Conservation (phyloP, 2,329 filamentous ascomycete species). For the Aspergillus hiratsukae region DNA sequence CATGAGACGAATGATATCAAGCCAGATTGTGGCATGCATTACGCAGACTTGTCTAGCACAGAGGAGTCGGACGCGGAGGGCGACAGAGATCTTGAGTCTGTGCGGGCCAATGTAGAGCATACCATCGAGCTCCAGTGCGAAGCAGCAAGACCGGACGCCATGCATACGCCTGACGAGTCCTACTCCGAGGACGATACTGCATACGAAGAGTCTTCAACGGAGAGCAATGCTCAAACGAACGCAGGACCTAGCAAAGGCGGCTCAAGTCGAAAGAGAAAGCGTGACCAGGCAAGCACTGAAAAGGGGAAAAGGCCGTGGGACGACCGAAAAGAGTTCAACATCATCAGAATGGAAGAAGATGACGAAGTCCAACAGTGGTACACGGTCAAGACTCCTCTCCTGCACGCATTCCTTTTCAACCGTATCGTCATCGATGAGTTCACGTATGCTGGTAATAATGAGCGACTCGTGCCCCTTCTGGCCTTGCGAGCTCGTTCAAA, state of each 20-base stretch:
- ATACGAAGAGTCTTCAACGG: constrained; percentile 7
- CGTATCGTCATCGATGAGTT: constrained; percentile 63
- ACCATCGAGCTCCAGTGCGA: constrained; percentile 7
- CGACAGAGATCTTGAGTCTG: constrained; percentile 12
- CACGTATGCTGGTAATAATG: constrained; percentile 48
- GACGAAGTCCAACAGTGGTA: constrained; percentile 16
- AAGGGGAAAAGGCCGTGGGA: constrained; percentile 13
- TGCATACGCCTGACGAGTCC: not conserved
- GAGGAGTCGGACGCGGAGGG: constrained; percentile 11
- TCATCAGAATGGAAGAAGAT: constrained; percentile 3
- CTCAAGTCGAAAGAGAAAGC: constrained; percentile 9
- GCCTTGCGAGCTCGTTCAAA: constrained; percentile 48
- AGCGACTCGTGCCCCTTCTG: constrained; percentile 41
- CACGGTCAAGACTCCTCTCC: constrained; percentile 32
- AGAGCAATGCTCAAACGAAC: not conserved
- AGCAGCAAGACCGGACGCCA: not conserved
- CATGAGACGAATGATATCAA: constrained; percentile 3
- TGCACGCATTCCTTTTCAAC: constrained; percentile 60
- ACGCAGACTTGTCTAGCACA: constrained; percentile 14
- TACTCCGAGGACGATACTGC: constrained; percentile 6
- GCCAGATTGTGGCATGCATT: not conserved
- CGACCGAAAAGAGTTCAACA: constrained; percentile 22
- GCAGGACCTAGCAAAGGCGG: not conserved
- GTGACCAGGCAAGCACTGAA: not conserved
- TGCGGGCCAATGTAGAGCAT: constrained; percentile 8